A percentile compares a stretch with the other conserved stretches of the same genome.
Evolutionary conservation across 1,139 yeast genomes (phyloP).

Genomic region (Nakaseomyces uthaithaninus): DNA sequence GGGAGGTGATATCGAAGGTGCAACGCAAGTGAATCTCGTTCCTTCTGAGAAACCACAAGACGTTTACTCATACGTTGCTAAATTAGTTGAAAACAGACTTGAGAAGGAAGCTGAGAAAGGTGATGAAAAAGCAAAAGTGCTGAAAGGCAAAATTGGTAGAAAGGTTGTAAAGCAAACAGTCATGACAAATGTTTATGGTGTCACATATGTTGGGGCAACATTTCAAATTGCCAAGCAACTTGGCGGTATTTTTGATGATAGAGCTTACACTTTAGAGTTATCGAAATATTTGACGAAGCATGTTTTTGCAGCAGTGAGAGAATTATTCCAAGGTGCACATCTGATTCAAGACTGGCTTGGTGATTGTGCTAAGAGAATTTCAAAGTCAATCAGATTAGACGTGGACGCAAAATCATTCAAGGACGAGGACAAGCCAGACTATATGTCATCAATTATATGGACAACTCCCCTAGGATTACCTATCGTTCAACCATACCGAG

Average conservation of each 20-base stretch:
- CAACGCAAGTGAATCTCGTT: constrained; percentile 77
- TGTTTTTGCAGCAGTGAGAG: constrained; percentile 78
- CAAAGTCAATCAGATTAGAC: constrained; percentile 69
- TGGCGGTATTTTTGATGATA: constrained; percentile 38
- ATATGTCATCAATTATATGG: constrained; percentile 90
- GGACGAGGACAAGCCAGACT: constrained; percentile 43
- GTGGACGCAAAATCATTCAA: constrained; percentile 34
- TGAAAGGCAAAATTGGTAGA: constrained; percentile 60
- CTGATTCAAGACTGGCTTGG: constrained; percentile 95
- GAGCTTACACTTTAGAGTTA: constrained; percentile 31
- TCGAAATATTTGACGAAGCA: constrained; percentile 67
- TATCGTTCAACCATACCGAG: constrained; percentile 92
- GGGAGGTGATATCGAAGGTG: constrained; percentile 95
- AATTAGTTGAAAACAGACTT: constrained; percentile 53
- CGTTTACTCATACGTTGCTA: constrained; percentile 78
- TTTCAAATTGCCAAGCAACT: constrained; percentile 73
- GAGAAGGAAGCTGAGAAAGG: constrained; percentile 53
- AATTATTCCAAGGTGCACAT: constrained; percentile 87
- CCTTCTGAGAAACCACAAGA: constrained; percentile 86
- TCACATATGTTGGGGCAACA: constrained; percentile 87
- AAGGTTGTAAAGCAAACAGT: constrained; percentile 95
- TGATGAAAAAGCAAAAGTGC: constrained; percentile 33
- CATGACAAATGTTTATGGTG: constrained; percentile 98
- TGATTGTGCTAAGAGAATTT: constrained; percentile 71
- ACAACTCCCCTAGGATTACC: constrained; percentile 91